These are phyloP conservation scores for Hericium erinaceus DNA, from an alignment of 768 basidiomycete genomes.

Conservation along the genomic window DNA sequence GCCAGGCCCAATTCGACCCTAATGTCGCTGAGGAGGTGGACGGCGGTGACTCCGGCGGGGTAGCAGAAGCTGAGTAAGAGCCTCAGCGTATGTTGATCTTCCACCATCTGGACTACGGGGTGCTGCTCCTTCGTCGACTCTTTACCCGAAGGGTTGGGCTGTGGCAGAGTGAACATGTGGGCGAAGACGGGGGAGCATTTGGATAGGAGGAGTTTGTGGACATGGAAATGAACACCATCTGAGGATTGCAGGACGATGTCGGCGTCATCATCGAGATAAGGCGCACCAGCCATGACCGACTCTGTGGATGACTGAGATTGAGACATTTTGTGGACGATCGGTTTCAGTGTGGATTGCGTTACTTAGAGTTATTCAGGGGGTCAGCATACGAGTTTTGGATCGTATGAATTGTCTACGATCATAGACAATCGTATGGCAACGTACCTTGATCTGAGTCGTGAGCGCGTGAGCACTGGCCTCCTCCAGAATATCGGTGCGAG, in stretches of 20 bases:
- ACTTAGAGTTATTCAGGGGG: too few species aligned
- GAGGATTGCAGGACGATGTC: conserved; percentile 11
- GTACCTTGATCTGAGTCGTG: too few species aligned
- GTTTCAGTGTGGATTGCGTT: too few species aligned
- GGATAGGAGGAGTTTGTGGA: conserved; percentile 9
- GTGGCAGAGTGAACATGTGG: neutral
- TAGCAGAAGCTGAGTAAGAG: neutral
- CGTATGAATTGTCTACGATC: too few species aligned
- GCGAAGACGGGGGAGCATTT: conserved; percentile 9
- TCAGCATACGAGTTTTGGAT: too few species aligned
- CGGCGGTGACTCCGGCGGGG: neutral
- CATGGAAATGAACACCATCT: conserved; percentile 9
- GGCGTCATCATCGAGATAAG: conserved; percentile 8
- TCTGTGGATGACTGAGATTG: too few species aligned
- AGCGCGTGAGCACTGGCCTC: too few species aligned
- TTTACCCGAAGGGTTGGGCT: neutral
- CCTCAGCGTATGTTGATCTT: neutral
- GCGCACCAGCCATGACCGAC: neutral
- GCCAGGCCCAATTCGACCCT: neutral
- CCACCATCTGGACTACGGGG: neutral
- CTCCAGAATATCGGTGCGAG: too few species aligned
- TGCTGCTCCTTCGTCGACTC: neutral
- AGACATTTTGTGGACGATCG: too few species aligned
- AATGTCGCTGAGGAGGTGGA: neutral
- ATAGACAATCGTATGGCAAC: too few species aligned